Evolutionary conservation across 2,329 filamentous ascomycete species (phyloP).

Genomic region (Bipolaris bicolor): DNA sequence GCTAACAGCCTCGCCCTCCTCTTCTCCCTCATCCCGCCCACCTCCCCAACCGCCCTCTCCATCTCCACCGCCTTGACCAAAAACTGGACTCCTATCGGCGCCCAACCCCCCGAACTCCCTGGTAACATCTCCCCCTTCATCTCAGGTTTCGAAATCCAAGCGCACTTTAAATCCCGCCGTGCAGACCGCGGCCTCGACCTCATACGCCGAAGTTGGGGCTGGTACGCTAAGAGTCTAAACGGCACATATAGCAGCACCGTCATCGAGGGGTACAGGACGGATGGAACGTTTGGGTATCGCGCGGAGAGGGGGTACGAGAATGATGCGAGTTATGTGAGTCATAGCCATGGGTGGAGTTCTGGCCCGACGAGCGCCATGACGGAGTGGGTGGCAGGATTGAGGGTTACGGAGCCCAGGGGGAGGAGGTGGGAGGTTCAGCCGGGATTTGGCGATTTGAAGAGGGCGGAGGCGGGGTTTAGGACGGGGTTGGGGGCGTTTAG

Average conservation of each 20-base stretch:
- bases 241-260: slow-evolving; percentile 48
- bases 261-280: slow-evolving; percentile 47
- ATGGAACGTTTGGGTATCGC: slow-evolving; percentile 48
- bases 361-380: slow-evolving; percentile 29
- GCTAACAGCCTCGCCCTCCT: slow-evolving; percentile 30
- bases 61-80: slow-evolving; percentile 24
- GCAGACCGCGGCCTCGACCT: slow-evolving; percentile 37
- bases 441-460: slow-evolving; percentile 21
- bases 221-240: slow-evolving; percentile 33
- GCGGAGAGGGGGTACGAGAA: slow-evolving; percentile 39
- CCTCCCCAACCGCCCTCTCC: slow-evolving; percentile 11
- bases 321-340: slow-evolving; percentile 44
- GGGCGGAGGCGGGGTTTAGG: slow-evolving; percentile 25
- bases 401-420: slow-evolving; percentile 10
- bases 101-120: slow-evolving; percentile 42
- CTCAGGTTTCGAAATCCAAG: slow-evolving; percentile 44
- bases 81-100: slow-evolving; percentile 40
- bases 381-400: slow-evolving; percentile 17
- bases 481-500: slow-evolving; percentile 23
- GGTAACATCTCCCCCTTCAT: slow-evolving; percentile 50
- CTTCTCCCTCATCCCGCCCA: slow-evolving; percentile 28
- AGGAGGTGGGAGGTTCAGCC: slow-evolving; percentile 39
- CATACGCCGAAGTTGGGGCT: slow-evolving; percentile 38
- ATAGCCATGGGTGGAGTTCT: slow-evolving; percentile 47
- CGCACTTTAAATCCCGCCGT: slow-evolving; percentile 34